These are phyloP conservation scores for Neltuma alba DNA, from an alignment of 306 rosid species.

Conservation along the genomic window DNA sequence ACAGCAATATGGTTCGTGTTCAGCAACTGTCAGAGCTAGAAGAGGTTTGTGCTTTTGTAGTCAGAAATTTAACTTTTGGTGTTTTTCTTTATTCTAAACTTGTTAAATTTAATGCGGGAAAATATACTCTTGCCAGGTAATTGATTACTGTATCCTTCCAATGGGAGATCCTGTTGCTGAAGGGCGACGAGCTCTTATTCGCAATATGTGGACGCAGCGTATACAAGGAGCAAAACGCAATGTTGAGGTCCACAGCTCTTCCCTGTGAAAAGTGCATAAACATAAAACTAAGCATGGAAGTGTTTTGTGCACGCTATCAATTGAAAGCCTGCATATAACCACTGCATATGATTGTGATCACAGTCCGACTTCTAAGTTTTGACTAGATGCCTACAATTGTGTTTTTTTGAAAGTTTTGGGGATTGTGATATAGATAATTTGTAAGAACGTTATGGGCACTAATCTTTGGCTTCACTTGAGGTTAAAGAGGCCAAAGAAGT, in stretches of 20 bases:
- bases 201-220: constrained; percentile 99
- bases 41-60: constrained; percentile 65
- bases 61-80: constrained; percentile 24
- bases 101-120: constrained; percentile 17
- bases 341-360: neutral
- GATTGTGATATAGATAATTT: constrained; percentile 13
- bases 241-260: constrained; percentile 70
- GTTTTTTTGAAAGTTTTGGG: constrained; percentile 13
- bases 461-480: neutral
- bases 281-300: neutral
- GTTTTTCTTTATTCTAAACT: constrained; percentile 4
- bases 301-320: constrained; percentile 28
- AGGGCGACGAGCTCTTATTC: constrained; percentile 90
- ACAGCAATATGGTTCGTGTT: constrained; percentile 95
- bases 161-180: constrained; percentile 71
- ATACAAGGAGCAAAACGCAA: constrained; percentile 94
- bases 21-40: constrained; percentile 96
- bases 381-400: constrained; percentile 15
- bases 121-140: constrained; percentile 58
- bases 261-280: constrained; percentile 6
- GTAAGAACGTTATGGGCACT: neutral
- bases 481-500: neutral
- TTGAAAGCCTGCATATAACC: constrained; percentile 4
- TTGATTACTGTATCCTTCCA: constrained; percentile 95
- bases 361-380: constrained; percentile 3